phyloP scores from a whole-genome alignment of 2,329 filamentous ascomycete genomes.

The Pseudogymnoascus sp. region DNA sequence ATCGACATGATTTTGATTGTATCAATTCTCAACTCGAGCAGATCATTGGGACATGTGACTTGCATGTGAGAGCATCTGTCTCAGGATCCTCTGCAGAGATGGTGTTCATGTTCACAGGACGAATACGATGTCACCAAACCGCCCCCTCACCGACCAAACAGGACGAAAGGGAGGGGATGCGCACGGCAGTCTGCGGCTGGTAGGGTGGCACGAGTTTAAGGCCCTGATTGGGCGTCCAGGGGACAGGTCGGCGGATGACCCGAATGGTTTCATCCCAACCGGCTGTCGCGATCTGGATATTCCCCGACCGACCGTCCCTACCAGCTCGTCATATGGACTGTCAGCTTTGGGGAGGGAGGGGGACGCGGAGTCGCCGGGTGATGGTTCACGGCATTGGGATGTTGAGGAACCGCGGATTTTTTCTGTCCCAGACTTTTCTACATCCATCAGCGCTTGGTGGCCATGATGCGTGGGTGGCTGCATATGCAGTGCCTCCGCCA shows the following conservation, averaged over 20 bases:
- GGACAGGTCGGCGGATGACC: not conserved
- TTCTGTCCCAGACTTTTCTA: not conserved
- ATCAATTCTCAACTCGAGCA: not conserved
- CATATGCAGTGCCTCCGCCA: not conserved
- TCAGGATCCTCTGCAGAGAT: not conserved
- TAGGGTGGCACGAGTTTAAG: conserved; percentile 6
- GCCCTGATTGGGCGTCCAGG: conserved; percentile 6
- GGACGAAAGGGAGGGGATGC: not conserved
- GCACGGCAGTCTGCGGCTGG: conserved; percentile 4
- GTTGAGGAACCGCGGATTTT: not conserved
- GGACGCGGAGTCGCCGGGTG: not conserved
- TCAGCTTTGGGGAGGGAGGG: not conserved
- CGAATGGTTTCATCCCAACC: not conserved
- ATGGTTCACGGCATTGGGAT: not conserved
- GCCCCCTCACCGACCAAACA: not conserved
- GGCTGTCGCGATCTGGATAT: not conserved
- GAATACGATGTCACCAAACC: not conserved
- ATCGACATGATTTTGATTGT: not conserved
- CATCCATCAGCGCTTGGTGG: conserved; percentile 7
- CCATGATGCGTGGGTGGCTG: conserved; percentile 4
- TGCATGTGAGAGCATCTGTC: not conserved
- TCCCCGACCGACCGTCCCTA: not conserved
- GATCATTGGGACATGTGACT: not conserved
- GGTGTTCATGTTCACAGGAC: not conserved
- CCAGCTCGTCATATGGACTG: not conserved